Conservation (phyloP, 108 stramenopile genomes). For the Schizochytrium sp. region DNA sequence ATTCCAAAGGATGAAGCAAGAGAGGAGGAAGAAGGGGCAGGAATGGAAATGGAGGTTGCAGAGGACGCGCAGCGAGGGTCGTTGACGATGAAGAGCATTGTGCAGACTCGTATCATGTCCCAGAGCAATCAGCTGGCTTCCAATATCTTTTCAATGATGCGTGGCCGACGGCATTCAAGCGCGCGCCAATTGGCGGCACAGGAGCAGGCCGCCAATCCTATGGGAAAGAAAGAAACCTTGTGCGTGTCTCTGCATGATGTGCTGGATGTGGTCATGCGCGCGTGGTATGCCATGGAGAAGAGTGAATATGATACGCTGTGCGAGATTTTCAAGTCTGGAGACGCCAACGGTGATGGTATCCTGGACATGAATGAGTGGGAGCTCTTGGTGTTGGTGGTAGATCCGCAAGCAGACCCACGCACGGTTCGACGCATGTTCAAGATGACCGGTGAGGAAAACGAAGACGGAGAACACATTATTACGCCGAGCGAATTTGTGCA, state of each 20-base stretch:
- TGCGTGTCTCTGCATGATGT: neutral
- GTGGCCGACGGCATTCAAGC: neutral
- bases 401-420: neutral
- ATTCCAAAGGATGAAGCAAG: no score
- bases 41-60: neutral
- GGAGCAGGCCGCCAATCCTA: neutral
- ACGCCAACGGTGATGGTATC: neutral
- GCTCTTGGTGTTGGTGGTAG: neutral
- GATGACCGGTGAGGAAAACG: neutral
- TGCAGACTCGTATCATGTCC: neutral
- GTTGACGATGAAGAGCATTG: neutral
- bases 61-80: neutral
- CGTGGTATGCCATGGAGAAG: neutral
- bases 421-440: slow-evolving; percentile 13
- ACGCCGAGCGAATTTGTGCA: neutral
- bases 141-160: neutral
- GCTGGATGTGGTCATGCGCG: neutral
- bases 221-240: neutral
- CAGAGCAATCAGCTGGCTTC: neutral
- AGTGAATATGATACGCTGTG: neutral
- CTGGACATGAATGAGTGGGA: neutral
- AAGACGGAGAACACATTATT: slow-evolving; percentile 6
- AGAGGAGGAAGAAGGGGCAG: neutral
- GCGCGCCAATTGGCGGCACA: neutral
- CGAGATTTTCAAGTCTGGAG: slow-evolving; percentile 1